A percentile compares a stretch with the other conserved stretches of the same genome.
phyloP scores from a whole-genome alignment of 169 alveolate genomes.

The Cryptosporidium ryanae region DNA sequence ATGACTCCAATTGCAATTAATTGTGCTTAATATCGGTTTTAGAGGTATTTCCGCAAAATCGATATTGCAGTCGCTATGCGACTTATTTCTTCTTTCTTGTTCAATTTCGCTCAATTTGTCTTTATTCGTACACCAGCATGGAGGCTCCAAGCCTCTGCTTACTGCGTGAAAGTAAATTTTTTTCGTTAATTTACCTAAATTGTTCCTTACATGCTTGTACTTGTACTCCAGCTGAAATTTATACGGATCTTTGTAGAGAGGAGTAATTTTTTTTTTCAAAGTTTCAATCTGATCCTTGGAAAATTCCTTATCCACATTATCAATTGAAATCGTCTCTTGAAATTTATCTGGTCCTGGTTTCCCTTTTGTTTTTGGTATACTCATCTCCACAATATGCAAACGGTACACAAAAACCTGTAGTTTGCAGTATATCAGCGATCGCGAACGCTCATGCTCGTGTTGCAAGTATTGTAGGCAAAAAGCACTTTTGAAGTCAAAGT shows the following conservation, averaged over 20 bases:
- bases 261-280: slow-evolving; percentile 31
- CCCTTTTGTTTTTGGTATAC: too few relatives aligned
- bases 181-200: background rate
- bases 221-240: slow-evolving; percentile 28
- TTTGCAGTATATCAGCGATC: too few relatives aligned
- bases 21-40: slow-evolving; percentile 6
- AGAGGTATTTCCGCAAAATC: background rate
- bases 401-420: too few relatives aligned
- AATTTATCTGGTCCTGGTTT: too few relatives aligned
- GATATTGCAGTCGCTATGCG: too few relatives aligned
- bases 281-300: too few relatives aligned
- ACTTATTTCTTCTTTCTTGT: background rate
- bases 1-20: background rate
- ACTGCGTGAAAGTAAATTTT: slow-evolving; percentile 17
- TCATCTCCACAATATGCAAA: too few relatives aligned
- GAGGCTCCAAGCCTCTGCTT: slow-evolving; percentile 22
- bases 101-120: background rate
- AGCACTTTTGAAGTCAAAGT: too few relatives aligned
- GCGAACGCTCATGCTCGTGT: too few relatives aligned
- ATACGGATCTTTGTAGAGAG: slow-evolving; percentile 4
- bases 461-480: too few relatives aligned
- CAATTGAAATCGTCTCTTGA: too few relatives aligned
- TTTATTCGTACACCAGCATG: slow-evolving; percentile 13
- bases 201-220: background rate
- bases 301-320: too few relatives aligned